Percentiles rank a stretch among this genome's conserved stretches.
These are phyloP conservation scores for Zygoascus tannicola DNA, from an alignment of 805 yeast genomes.

Conservation along the genomic window DNA sequence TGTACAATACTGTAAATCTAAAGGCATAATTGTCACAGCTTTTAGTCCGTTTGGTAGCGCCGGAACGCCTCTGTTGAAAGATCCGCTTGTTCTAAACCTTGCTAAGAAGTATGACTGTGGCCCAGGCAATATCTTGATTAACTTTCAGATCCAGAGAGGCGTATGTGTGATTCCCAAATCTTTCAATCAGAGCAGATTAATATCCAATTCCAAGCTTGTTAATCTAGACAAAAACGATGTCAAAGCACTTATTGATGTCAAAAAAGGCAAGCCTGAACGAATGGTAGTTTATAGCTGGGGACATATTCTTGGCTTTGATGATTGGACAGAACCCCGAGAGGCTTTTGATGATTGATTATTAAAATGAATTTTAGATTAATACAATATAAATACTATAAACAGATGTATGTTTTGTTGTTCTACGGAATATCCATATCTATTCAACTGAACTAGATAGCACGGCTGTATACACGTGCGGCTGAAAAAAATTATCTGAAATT, in stretches of 20 bases:
- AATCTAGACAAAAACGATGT: conserved; percentile 37
- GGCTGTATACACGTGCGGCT: too few relatives aligned
- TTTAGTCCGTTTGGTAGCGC: conserved; percentile 57
- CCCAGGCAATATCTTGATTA: conserved; percentile 48
- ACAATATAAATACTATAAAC: too few relatives aligned
- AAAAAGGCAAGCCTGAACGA: background rate
- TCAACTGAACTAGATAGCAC: too few relatives aligned
- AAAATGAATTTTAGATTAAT: background rate
- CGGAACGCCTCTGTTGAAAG: conserved; percentile 54
- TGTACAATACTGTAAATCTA: conserved; percentile 39
- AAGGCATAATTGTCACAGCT: conserved; percentile 55
- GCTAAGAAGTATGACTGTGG: conserved; percentile 48
- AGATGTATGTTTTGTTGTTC: background rate
- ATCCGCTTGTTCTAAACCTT: conserved; percentile 41
- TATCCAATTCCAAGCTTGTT: conserved; percentile 31
- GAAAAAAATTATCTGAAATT: background rate
- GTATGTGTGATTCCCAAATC: conserved; percentile 63
- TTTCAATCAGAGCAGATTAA: conserved; percentile 53
- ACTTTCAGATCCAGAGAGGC: conserved; percentile 57
- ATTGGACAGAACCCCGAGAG: too few relatives aligned
- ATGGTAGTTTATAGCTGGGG: background rate
- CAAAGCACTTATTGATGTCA: conserved; percentile 20
- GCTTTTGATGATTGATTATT: background rate
- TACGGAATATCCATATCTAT: too few relatives aligned
- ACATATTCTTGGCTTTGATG: background rate